Percentiles rank a stretch among this genome's conserved stretches.
Conservation (phyloP, 2,329 filamentous ascomycete species). For the Penicillium sp. region DNA sequence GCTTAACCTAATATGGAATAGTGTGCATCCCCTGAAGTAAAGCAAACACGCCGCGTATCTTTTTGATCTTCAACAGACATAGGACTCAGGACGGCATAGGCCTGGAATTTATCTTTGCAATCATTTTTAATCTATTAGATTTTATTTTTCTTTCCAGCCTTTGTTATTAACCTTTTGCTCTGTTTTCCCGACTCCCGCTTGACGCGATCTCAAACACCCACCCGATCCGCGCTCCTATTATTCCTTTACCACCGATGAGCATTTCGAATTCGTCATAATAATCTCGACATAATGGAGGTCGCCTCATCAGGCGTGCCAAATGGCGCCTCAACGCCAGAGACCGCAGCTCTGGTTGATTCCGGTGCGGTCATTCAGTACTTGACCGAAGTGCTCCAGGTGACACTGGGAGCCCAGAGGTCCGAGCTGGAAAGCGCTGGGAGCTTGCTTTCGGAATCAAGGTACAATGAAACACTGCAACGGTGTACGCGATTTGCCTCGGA, state of each 20-base stretch:
- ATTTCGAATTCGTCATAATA: slow-evolving; percentile 25
- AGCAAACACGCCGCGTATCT: slow-evolving; percentile 26
- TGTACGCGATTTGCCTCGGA: slow-evolving; percentile 89
- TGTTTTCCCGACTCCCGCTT: background rate
- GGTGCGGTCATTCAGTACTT: slow-evolving; percentile 70
- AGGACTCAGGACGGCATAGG: slow-evolving; percentile 1
- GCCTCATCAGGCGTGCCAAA: slow-evolving; percentile 39
- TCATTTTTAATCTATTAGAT: slow-evolving; percentile 22
- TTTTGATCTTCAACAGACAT: slow-evolving; percentile 13
- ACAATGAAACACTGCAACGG: slow-evolving; percentile 78
- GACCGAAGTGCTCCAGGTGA: slow-evolving; percentile 67
- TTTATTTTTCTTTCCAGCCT: slow-evolving; percentile 1
- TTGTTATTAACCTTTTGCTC: slow-evolving; percentile 4
- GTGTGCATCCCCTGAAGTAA: slow-evolving; percentile 28
- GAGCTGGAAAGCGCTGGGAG: slow-evolving; percentile 82
- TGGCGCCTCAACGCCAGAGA: slow-evolving; percentile 34
- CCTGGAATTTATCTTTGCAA: slow-evolving; percentile 13
- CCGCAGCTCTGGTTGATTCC: slow-evolving; percentile 58
- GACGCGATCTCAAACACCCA: slow-evolving; percentile 20
- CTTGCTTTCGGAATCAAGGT: slow-evolving; percentile 70
- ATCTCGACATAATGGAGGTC: slow-evolving; percentile 39
- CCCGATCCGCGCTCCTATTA: slow-evolving; percentile 17
- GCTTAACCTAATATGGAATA: slow-evolving; percentile 17
- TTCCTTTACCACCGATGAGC: slow-evolving; percentile 35
- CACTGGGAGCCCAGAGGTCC: slow-evolving; percentile 69